Evolutionary conservation across 164 flowering plant genomes (phyloP), one percentile per base, ranked within the genome.

Genomic region (Pachysandra terminalis): DNA sequence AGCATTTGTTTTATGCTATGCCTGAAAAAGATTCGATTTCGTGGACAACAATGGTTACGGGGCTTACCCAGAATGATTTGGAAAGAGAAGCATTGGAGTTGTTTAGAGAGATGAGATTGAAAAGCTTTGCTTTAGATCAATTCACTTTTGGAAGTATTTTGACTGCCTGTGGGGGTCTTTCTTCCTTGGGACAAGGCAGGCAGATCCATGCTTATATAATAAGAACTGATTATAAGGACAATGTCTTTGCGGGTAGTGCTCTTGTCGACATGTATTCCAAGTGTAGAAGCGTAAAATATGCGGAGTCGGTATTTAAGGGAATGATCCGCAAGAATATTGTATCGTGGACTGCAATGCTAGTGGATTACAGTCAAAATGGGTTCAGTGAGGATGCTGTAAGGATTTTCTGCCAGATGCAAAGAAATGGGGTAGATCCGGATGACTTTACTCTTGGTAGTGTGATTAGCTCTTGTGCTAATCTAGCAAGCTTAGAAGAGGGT

Each of bases 301-400:
- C 96, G 27, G 95, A 90, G 67, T 45, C 64, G 32, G 86, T 89
- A 58, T 90, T 93, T 66, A 75, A 70, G 72, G 74, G 70, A 73
- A 93, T 90, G 95, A 51, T 52, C 9, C 15, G 52, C 45, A 87
- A 76, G 81, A 90, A 93, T 73, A 87, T 85, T 54, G 83, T 90
- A 19, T 86, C 97, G 4, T 93, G 98, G 96, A 93, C 97, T 21
- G 86, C 97, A 51, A 80, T 93, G 88, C 74, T 90, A 19, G 93
- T 87, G 68, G 98, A 96, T 24, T 93, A 86, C 72, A 84, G 93
- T 32, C 89, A 90, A 75, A 93, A 87, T 71, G 96, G 95, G 12
- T 76, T 68, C 61, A 79, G 82, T 63, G 93, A 85, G 74, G 95
- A 93, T 74, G 98, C 96, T 63, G 74, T 91, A 48, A 75, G 68